phyloP scores from a whole-genome alignment of 257 asterid species.

The Nicotiana sylvestris region DNA sequence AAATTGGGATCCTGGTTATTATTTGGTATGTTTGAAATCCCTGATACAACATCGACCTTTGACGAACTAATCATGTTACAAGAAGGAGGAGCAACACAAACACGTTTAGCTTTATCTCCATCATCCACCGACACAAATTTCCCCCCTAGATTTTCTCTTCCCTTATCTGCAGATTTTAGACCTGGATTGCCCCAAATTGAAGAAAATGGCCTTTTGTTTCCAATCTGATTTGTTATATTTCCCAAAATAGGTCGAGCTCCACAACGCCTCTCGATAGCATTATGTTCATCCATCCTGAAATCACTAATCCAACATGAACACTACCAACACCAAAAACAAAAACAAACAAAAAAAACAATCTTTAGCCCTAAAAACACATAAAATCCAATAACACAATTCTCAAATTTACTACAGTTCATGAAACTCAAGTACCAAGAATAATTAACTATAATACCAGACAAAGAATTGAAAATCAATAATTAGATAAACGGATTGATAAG shows the following conservation, averaged over 20 bases:
- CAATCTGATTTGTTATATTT: conserved; percentile 57
- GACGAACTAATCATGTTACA: conserved; percentile 42
- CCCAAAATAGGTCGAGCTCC: conserved; percentile 38
- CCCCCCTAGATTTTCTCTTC: conserved; percentile 21
- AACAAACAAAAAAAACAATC: not conserved
- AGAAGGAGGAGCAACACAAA: conserved; percentile 30
- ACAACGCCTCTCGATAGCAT: conserved; percentile 25
- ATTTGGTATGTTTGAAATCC: conserved; percentile 26
- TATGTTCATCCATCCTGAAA: conserved; percentile 40
- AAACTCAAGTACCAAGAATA: not conserved
- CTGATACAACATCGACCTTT: conserved; percentile 36
- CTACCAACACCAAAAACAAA: not conserved
- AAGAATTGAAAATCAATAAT: not conserved
- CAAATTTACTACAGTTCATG: not conserved
- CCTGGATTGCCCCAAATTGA: conserved; percentile 16
- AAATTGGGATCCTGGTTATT: conserved; percentile 25
- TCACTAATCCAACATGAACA: conserved; percentile 2
- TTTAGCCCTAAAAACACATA: not conserved
- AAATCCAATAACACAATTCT: not conserved
- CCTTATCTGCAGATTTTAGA: conserved; percentile 16
- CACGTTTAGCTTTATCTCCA: conserved; percentile 29
- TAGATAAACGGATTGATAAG: not conserved
- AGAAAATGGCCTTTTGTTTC: conserved; percentile 37
- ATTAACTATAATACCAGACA: not conserved
- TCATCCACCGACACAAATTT: conserved; percentile 22